phyloP scores from a whole-genome alignment of 1,284 basidiomycete genomes.

The Irpex sp. region DNA sequence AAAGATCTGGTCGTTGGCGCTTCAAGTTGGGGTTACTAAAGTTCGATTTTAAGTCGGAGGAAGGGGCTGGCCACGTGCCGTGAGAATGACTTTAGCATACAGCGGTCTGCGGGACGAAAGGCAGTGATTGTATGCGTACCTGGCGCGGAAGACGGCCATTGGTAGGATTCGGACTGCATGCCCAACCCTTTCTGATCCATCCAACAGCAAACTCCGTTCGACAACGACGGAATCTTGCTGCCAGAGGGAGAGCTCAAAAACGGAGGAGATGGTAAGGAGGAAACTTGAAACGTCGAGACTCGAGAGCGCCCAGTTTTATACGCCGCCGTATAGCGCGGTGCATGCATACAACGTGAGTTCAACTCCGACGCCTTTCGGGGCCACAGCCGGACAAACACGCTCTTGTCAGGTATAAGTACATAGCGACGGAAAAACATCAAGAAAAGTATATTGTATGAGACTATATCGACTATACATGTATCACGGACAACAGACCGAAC shows the following conservation, averaged over 20 bases:
- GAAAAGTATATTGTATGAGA: background rate
- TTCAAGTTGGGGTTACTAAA: constrained; percentile 20
- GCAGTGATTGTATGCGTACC: constrained; percentile 12
- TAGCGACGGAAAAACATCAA: background rate
- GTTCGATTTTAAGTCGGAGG: constrained; percentile 19
- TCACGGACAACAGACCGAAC: background rate
- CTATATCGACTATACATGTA: background rate
- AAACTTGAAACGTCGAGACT: background rate
- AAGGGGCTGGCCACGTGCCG: constrained; percentile 16
- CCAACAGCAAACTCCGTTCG: constrained; percentile 11
- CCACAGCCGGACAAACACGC: constrained; percentile 7
- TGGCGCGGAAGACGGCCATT: constrained; percentile 14
- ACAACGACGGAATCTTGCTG: background rate
- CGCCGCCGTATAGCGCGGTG: background rate
- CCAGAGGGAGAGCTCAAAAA: background rate
- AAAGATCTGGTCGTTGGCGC: constrained; percentile 21
- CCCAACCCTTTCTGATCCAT: constrained; percentile 24
- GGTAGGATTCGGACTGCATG: constrained; percentile 22
- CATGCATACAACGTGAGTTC: background rate
- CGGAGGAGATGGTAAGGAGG: background rate
- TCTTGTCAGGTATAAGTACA: background rate
- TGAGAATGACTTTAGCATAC: constrained; percentile 16
- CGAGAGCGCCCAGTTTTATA: constrained; percentile 6
- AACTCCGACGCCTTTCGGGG: background rate
- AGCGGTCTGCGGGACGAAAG: background rate